Conservation (phyloP, 2,329 filamentous ascomycete genomes). For the Diaporthe sp. region DNA sequence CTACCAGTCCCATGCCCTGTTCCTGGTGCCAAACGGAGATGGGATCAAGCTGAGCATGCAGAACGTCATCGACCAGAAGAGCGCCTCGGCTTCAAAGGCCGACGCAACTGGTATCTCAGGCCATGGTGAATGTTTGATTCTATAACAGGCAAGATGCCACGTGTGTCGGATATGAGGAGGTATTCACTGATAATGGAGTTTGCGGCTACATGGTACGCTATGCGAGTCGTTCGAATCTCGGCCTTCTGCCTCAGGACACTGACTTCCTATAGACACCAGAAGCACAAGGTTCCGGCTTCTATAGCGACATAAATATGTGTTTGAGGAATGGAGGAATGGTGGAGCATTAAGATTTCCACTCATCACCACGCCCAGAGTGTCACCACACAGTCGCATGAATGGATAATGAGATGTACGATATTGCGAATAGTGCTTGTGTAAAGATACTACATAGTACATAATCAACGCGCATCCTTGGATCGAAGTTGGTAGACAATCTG, state of each 20-base stretch:
- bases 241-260: neutral
- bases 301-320: neutral
- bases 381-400: too few species aligned
- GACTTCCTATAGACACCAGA: neutral
- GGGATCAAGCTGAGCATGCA: too few species aligned
- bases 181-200: neutral
- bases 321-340: too few species aligned
- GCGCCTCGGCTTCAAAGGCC: neutral
- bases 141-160: neutral
- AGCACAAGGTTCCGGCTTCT: neutral
- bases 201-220: neutral
- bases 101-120: neutral
- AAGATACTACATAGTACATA: rapidly evolving
- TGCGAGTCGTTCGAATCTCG: neutral
- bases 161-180: neutral
- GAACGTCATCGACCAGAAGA: neutral
- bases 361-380: too few species aligned
- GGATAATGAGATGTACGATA: too few species aligned
- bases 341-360: too few species aligned
- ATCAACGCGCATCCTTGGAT: too few species aligned
- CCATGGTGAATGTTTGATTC: neutral
- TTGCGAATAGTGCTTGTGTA: too few species aligned
- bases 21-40: too few species aligned
- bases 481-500: neutral
- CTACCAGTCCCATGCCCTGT: neutral